A percentile compares a stretch with the other conserved stretches of the same genome.
phyloP scores from a whole-genome alignment of 2,329 filamentous ascomycete genomes.

The Penicillium thymicola region DNA sequence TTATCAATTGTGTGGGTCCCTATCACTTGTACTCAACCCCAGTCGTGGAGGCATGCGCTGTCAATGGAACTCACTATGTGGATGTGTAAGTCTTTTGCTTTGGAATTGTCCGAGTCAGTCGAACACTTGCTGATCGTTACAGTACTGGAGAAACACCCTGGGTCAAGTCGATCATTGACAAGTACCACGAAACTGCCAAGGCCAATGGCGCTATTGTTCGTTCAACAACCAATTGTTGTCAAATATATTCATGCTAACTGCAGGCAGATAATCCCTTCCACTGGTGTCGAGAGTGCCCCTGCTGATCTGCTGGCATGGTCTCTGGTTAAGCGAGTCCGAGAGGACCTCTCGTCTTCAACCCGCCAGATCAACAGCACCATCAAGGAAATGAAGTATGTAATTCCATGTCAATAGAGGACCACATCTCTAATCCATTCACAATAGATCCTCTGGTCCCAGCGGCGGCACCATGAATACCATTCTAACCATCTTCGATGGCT shows the following conservation, averaged over 20 bases:
- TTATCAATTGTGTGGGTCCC: slow-evolving; percentile 62
- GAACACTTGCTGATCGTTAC: slow-evolving; percentile 5
- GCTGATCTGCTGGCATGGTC: slow-evolving; percentile 55
- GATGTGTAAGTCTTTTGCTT: slow-evolving; percentile 49
- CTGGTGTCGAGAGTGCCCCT: slow-evolving; percentile 60
- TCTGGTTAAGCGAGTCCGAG: slow-evolving; percentile 53
- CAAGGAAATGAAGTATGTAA: slow-evolving; percentile 50
- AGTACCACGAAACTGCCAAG: slow-evolving; percentile 60
- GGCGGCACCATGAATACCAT: slow-evolving; percentile 66
- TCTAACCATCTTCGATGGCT: slow-evolving; percentile 53
- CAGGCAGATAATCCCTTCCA: slow-evolving; percentile 55
- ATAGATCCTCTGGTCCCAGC: slow-evolving; percentile 46
- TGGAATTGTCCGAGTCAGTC: neutral
- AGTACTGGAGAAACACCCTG: slow-evolving; percentile 63
- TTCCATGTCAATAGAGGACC: neutral
- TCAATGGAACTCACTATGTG: slow-evolving; percentile 64
- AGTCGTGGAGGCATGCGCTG: slow-evolving; percentile 62
- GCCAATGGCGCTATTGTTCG: slow-evolving; percentile 58
- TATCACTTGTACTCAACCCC: slow-evolving; percentile 63
- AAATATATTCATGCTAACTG: slow-evolving; percentile 10
- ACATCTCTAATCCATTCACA: slow-evolving; percentile 2
- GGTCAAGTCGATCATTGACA: slow-evolving; percentile 60
- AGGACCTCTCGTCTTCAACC: slow-evolving; percentile 50
- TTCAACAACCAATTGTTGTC: neutral
- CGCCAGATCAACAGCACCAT: slow-evolving; percentile 52